Conservation (phyloP, 768 basidiomycete species). For the Thelephora aurantiotincta region DNA sequence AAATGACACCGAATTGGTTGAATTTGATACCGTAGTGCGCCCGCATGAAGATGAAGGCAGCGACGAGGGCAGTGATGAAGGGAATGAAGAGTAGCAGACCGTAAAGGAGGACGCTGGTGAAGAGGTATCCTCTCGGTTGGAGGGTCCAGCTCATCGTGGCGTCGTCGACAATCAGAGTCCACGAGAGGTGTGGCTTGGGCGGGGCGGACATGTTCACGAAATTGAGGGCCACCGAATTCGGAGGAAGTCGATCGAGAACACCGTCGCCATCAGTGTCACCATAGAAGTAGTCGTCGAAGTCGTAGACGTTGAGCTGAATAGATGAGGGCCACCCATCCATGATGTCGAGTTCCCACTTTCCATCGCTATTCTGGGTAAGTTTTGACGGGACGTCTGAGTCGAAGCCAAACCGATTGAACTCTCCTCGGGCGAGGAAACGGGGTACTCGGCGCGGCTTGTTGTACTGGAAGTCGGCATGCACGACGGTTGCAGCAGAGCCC, state of each 20-base stretch:
- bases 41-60: constrained; percentile 85
- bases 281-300: constrained; percentile 85
- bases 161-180: constrained; percentile 76
- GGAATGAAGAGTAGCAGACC: constrained; percentile 73
- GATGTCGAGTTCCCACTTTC: constrained; percentile 76
- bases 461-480: constrained; percentile 68
- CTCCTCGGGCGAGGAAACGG: constrained; percentile 75
- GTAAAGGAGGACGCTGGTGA: constrained; percentile 78
- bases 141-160: constrained; percentile 62
- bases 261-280: constrained; percentile 84
- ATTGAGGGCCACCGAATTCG: constrained; percentile 74
- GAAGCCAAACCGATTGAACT: constrained; percentile 87
- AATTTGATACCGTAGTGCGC: constrained; percentile 92
- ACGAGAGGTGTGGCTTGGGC: constrained; percentile 76
- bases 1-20: constrained; percentile 81
- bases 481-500: constrained; percentile 44
- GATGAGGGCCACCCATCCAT: constrained; percentile 87
- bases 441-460: constrained; percentile 61
- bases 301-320: constrained; percentile 83
- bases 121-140: constrained; percentile 68
- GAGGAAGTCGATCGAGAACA: constrained; percentile 80
- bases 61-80: constrained; percentile 72
- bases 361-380: constrained; percentile 51
- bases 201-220: constrained; percentile 88
- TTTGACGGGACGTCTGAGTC: constrained; percentile 64